A percentile compares a stretch with the other conserved stretches of the same genome.
Evolutionary conservation across 495 filamentous ascomycete genomes (phyloP).

Genomic region (Pseudotulostoma volvatum): DNA sequence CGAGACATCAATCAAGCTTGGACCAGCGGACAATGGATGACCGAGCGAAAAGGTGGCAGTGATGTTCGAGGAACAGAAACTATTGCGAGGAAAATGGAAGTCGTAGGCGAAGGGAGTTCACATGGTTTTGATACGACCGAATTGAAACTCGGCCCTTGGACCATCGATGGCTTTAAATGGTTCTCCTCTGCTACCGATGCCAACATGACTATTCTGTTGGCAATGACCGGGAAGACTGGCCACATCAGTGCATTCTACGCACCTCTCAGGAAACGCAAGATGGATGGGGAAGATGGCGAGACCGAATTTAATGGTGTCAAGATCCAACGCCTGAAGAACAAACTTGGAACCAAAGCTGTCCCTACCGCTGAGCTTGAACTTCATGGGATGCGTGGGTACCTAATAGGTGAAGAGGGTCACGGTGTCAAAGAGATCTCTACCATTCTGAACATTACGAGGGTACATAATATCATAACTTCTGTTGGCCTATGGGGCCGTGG

Average conservation of each 20-base stretch:
- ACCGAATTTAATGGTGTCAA: conserved; percentile 47
- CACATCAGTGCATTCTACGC: conserved; percentile 50
- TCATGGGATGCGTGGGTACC: conserved; percentile 41
- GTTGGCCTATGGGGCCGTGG: conserved; percentile 42
- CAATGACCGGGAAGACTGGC: conserved; percentile 34
- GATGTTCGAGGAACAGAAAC: conserved; percentile 63
- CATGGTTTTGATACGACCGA: conserved; percentile 21
- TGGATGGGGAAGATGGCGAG: conserved; percentile 13
- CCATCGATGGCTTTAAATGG: conserved; percentile 57
- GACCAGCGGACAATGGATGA: conserved; percentile 82
- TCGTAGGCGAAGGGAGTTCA: background rate
- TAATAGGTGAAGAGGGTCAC: conserved; percentile 44
- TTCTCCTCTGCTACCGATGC: conserved; percentile 63
- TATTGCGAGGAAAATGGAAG: conserved; percentile 22
- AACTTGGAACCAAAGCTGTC: conserved; percentile 50
- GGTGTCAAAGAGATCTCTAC: conserved; percentile 51
- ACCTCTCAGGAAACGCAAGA: conserved; percentile 36
- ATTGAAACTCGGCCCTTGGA: conserved; percentile 39
- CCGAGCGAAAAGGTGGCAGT: conserved; percentile 57
- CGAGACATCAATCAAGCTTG: conserved; percentile 41
- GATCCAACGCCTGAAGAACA: conserved; percentile 53
- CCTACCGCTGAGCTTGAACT: conserved; percentile 57
- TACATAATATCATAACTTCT: conserved; percentile 44
- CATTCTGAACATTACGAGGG: conserved; percentile 51
- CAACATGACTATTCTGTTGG: conserved; percentile 52